These are phyloP conservation scores for Hortiboletus campestris DNA, from an alignment of 768 basidiomycete genomes.

Conservation along the genomic window DNA sequence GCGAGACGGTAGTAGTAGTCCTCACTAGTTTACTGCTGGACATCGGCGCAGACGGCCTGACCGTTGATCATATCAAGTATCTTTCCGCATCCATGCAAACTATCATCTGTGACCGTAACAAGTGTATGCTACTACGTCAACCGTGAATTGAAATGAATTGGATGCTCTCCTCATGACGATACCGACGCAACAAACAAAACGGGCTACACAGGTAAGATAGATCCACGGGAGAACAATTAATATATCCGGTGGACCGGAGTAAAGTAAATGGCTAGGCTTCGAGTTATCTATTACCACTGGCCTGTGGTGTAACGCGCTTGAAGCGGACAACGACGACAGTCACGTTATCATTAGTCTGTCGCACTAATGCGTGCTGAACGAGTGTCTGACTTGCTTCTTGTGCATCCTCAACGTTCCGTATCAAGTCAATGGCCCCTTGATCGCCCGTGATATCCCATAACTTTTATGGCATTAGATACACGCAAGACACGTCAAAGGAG, in stretches of 20 bases:
- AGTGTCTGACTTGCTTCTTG: slow-evolving; percentile 78
- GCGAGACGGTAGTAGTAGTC: background rate
- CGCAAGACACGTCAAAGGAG: background rate
- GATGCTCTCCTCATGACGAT: background rate
- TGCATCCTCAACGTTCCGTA: slow-evolving; percentile 69
- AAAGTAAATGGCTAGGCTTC: background rate
- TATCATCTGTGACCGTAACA: background rate
- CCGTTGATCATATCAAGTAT: background rate
- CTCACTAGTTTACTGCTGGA: too few relatives aligned
- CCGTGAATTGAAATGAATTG: background rate
- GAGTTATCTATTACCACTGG: slow-evolving; percentile 12
- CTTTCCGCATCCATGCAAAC: background rate
- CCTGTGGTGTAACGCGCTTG: slow-evolving; percentile 37
- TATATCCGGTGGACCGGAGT: background rate
- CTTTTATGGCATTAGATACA: slow-evolving; percentile 40
- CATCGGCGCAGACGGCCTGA: too few relatives aligned
- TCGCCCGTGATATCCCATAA: slow-evolving; percentile 96
- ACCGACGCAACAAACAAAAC: slow-evolving; percentile 1
- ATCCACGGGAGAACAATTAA: background rate
- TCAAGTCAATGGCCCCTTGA: slow-evolving; percentile 85
- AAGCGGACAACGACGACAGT: slow-evolving; percentile 88
- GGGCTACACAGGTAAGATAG: slow-evolving; percentile 3
- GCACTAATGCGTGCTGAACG: slow-evolving; percentile 79
- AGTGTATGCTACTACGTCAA: slow-evolving; percentile 4
- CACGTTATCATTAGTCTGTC: slow-evolving; percentile 94